Percentiles rank a stretch among this genome's conserved stretches.
These are phyloP conservation scores for Eremochloa ophiuroides DNA, from an alignment of 176 grass and related monocot species.

Conservation along the genomic window DNA sequence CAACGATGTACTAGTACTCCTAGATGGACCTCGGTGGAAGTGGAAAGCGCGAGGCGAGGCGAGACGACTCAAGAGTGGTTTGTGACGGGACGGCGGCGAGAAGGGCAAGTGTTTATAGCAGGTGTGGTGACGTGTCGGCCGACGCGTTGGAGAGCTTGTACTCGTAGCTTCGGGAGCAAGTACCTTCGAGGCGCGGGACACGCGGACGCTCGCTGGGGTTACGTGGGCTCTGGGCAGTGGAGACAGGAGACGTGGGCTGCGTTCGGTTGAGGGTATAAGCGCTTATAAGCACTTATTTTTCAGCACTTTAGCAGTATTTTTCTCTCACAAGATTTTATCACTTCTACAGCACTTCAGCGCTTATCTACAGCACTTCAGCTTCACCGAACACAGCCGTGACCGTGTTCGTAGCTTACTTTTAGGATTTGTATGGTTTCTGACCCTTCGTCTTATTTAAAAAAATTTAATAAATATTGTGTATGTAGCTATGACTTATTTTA, in stretches of 20 bases:
- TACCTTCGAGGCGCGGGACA: slow-evolving; percentile 17
- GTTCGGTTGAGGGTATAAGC: too few species aligned
- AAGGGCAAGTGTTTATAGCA: background rate
- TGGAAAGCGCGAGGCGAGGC: background rate
- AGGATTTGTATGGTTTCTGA: too few species aligned
- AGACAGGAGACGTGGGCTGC: background rate
- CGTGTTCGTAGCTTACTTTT: too few species aligned
- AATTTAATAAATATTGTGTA: too few species aligned
- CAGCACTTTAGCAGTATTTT: too few species aligned
- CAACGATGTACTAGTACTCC: background rate
- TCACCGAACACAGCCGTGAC: too few species aligned
- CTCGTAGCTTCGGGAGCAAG: slow-evolving; percentile 38
- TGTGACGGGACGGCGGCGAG: background rate
- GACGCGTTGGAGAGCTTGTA: background rate
- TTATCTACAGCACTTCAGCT: too few species aligned
- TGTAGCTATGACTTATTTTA: too few species aligned
- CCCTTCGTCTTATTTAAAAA: too few species aligned
- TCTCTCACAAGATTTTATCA: too few species aligned
- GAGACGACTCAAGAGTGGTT: background rate
- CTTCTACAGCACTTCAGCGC: too few species aligned
- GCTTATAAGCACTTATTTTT: too few species aligned
- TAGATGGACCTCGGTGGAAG: background rate
- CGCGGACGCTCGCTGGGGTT: slow-evolving; percentile 17
- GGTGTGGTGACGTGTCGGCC: background rate
- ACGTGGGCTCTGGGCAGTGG: background rate